Percentiles rank a stretch among this genome's conserved stretches.
These are phyloP conservation scores for Wickerhamomyces strasburgensis DNA, from an alignment of 805 yeast species.

Conservation along the genomic window DNA sequence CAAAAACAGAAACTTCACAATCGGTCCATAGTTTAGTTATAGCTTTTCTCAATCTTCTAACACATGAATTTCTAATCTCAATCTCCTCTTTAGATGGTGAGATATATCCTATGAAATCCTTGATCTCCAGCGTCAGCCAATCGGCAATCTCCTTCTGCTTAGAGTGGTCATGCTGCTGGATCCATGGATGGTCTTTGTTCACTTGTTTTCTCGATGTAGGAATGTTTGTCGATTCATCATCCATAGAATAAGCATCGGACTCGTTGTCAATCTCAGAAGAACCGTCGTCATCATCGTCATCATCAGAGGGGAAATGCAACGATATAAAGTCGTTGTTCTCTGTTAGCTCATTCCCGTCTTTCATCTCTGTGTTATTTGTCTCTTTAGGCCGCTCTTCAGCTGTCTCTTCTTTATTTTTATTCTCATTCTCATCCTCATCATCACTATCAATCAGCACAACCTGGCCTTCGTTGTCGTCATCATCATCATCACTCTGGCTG, in stretches of 20 bases:
- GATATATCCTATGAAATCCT: constrained; percentile 77
- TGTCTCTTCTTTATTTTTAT: no score
- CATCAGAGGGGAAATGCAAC: constrained; percentile 30
- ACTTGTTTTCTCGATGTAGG: constrained; percentile 10
- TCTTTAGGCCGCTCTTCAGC: constrained; percentile 2
- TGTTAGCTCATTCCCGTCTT: constrained; percentile 26
- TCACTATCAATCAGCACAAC: background rate
- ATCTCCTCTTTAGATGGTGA: constrained; percentile 81
- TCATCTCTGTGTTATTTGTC: constrained; percentile 2
- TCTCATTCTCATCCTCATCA: background rate
- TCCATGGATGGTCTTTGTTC: constrained; percentile 58
- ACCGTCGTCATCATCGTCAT: constrained; percentile 22
- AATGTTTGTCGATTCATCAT: constrained; percentile 20
- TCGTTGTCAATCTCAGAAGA: constrained; percentile 17
- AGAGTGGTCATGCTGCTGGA: constrained; percentile 70
- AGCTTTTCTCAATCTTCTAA: constrained; percentile 50
- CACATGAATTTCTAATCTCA: constrained; percentile 57
- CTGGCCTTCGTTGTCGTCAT: background rate
- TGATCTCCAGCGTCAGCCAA: constrained; percentile 83
- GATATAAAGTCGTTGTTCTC: constrained; percentile 40
- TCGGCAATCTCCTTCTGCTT: constrained; percentile 73
- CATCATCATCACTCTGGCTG: constrained; percentile 2
- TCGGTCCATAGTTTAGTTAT: constrained; percentile 65
- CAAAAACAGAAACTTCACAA: constrained; percentile 80
- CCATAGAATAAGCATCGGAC: constrained; percentile 26